Evolutionary conservation across 257 asterid species (phyloP).

Genomic region (Craterostigma plantagineum): DNA sequence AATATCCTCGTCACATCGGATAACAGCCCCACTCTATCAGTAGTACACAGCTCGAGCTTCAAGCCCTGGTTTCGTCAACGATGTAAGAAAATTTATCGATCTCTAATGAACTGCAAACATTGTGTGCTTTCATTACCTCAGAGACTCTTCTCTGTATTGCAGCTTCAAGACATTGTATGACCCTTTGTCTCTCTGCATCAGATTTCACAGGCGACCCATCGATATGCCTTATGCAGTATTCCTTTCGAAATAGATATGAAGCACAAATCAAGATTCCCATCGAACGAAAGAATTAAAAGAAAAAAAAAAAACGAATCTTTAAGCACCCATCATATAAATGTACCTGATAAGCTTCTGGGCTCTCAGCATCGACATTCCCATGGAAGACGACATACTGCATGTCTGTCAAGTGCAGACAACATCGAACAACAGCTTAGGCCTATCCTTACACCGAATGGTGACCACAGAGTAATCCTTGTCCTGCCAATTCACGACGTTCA

Average conservation of each 20-base stretch:
- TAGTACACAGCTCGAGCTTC: slow-evolving; percentile 81
- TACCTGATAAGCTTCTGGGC: slow-evolving; percentile 85
- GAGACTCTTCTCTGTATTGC: slow-evolving; percentile 90
- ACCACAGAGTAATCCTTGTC: slow-evolving; percentile 83
- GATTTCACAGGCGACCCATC: slow-evolving; percentile 95
- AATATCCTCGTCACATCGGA: slow-evolving; percentile 81
- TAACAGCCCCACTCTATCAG: slow-evolving; percentile 73
- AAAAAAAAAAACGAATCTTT: no score
- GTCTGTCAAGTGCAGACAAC: slow-evolving; percentile 79
- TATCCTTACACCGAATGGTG: slow-evolving; percentile 69
- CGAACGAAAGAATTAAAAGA: not conserved
- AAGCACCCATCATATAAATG: no score
- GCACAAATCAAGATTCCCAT: slow-evolving; percentile 5
- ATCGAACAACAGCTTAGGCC: slow-evolving; percentile 88
- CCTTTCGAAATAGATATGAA: slow-evolving; percentile 29
- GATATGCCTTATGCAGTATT: slow-evolving; percentile 71
- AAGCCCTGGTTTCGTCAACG: slow-evolving; percentile 36
- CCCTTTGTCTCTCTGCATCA: slow-evolving; percentile 89
- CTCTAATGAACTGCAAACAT: not conserved
- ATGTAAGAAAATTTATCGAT: not conserved
- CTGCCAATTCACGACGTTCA: slow-evolving; percentile 74
- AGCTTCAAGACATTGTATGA: slow-evolving; percentile 89
- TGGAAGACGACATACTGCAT: slow-evolving; percentile 94
- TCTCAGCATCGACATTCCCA: slow-evolving; percentile 73
- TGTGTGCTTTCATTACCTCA: slow-evolving; percentile 32